phyloP scores from a whole-genome alignment of 2,329 filamentous ascomycete genomes.

The Aureobasidium namibiae region DNA sequence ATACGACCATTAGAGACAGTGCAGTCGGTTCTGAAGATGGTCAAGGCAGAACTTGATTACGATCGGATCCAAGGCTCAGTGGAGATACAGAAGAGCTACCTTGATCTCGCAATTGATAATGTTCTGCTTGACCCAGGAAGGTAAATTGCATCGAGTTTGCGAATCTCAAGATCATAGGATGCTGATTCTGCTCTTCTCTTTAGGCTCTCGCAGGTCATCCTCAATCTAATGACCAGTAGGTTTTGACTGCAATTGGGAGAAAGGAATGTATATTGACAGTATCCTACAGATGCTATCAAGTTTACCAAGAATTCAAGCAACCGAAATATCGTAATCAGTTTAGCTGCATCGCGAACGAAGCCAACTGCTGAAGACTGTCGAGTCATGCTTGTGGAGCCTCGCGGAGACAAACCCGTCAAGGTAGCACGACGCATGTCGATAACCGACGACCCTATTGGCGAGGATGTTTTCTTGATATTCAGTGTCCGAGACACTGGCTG shows the following conservation, averaged over 20 bases:
- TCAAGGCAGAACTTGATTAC: slow-evolving; percentile 30
- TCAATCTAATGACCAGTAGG: slow-evolving; percentile 20
- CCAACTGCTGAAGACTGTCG: slow-evolving; percentile 25
- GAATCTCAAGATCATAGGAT: too few species aligned
- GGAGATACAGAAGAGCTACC: slow-evolving; percentile 23
- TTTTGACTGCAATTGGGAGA: slow-evolving; percentile 16
- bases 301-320: slow-evolving; percentile 29
- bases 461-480: slow-evolving; percentile 28
- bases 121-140: slow-evolving; percentile 30
- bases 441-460: slow-evolving; percentile 18
- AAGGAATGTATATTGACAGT: slow-evolving; percentile 26
- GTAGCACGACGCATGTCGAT: background rate
- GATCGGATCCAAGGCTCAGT: slow-evolving; percentile 25
- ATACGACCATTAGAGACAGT: slow-evolving; percentile 29
- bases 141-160: background rate
- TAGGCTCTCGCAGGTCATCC: slow-evolving; percentile 26
- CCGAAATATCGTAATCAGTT: slow-evolving; percentile 30
- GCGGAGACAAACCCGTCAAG: slow-evolving; percentile 15
- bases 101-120: slow-evolving; percentile 24
- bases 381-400: slow-evolving; percentile 24
- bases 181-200: too few species aligned
- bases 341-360: slow-evolving; percentile 26
- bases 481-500: slow-evolving; percentile 29
- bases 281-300: slow-evolving; percentile 35
- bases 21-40: slow-evolving; percentile 29